Evolutionary conservation across 169 alveolate species (phyloP), one percentile per base, ranked within the genome.

Genomic region (Plasmodium relictum): DNA sequence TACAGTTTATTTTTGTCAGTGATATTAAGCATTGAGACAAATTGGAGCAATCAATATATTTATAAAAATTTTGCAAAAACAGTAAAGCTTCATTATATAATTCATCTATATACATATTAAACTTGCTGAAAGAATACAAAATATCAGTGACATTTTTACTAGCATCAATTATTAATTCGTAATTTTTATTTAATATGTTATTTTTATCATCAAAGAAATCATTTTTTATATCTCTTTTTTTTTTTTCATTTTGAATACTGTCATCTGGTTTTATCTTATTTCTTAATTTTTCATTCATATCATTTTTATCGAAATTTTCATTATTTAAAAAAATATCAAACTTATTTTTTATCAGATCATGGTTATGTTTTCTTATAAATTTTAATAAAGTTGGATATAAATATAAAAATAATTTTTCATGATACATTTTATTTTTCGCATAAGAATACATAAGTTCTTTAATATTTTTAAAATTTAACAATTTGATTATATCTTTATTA

Each of bases 91-190:
- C 91, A 45, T 83, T 83, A 44, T 83, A 68, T 62, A 83, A 31
- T 62, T 83, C 91, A 18, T 83, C 91, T 37, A 83, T 69, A 18
- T 83, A 70, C 71, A 83, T 83, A 62, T 61, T 44, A 69, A 83
- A 83, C 56, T 83, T 83, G 12, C 91, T 83, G 16, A 54, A 83
- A 10, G 73, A 16, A 61, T 83, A 83, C 24, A 83, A 50, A 20
- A 70, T 71, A 45, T 59, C 22, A 45, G 74, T 69, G 10, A 83
- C 73, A 61, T 54, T 44, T 83, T 48, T 24, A 24, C 31, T 14
- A 12, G 85, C 85, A 37, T 83, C 85, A 3, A 22, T 52, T 8
- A 37, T 76, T 44, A 14, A 22, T 24, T 62, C 22, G 44, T 6
- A 10, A 31, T 31, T 31, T 31, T 10, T 54, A 18, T 10, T 73